Conservation (phyloP, 331 rosid species). For the Acacia concinna region DNA sequence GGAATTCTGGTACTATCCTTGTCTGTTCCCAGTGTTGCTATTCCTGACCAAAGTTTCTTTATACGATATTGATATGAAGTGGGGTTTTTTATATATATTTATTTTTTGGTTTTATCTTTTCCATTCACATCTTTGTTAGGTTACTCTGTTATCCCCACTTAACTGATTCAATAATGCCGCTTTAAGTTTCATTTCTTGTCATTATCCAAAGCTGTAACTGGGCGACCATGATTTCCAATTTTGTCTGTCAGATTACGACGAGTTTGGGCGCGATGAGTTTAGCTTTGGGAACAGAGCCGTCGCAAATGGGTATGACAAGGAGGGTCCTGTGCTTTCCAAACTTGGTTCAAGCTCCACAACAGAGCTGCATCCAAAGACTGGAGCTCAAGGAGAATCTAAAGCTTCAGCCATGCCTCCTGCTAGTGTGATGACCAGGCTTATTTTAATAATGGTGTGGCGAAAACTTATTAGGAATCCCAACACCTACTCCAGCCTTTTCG, state of each 20-base stretch:
- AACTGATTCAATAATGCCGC: neutral
- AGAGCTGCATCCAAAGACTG: constrained; percentile 72
- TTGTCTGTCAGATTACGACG: constrained; percentile 59
- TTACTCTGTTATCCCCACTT: neutral
- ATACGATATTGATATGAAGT: constrained; percentile 3
- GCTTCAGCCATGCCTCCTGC: constrained; percentile 77
- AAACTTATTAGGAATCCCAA: constrained; percentile 87
- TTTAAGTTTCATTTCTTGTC: neutral
- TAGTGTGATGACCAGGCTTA: constrained; percentile 87
- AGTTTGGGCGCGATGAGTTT: constrained; percentile 83
- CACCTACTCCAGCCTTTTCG: constrained; percentile 89
- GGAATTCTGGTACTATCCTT: constrained; percentile 24
- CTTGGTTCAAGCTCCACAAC: constrained; percentile 88
- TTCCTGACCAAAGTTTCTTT: constrained; percentile 24
- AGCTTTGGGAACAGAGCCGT: constrained; percentile 78
- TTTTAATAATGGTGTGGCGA: constrained; percentile 91
- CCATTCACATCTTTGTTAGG: neutral
- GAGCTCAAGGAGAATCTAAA: constrained; percentile 49
- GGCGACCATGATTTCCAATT: neutral
- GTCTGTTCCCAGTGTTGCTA: constrained; percentile 31
- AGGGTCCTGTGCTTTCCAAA: constrained; percentile 78
- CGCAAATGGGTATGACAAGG: constrained; percentile 59
- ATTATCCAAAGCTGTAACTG: constrained; percentile 12
- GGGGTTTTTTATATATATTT: constrained; percentile 41
- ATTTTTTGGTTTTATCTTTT: neutral